Percentiles rank a stretch among this genome's conserved stretches.
phyloP scores from a whole-genome alignment of 2,329 filamentous ascomycete species.

The Epichloe glyceriae region DNA sequence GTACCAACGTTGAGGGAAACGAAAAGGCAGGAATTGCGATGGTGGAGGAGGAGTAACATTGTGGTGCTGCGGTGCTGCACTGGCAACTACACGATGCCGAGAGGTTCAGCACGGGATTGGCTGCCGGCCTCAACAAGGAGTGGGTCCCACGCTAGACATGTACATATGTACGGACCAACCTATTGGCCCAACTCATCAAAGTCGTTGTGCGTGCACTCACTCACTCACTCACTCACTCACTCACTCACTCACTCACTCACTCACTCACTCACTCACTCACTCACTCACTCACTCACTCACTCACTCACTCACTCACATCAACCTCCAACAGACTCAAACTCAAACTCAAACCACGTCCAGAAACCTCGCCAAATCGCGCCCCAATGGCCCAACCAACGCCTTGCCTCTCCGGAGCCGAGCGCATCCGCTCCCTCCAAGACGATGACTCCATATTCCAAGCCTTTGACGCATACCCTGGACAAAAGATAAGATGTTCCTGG shows the following conservation, averaged over 20 bases:
- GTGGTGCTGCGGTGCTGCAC: not conserved
- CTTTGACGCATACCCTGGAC: slow-evolving; percentile 55
- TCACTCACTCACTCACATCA: not conserved
- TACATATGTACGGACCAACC: no score
- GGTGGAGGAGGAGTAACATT: not conserved
- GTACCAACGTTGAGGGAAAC: not conserved
- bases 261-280: no score
- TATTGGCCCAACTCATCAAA: not conserved
- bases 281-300: no score
- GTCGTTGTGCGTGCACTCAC: not conserved
- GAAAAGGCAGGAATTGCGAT: not conserved
- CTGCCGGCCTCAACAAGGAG: not conserved
- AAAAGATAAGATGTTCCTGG: slow-evolving; percentile 55
- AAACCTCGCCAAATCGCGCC: not conserved
- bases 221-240: not conserved
- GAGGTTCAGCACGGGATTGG: slow-evolving; percentile 3
- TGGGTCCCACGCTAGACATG: no score
- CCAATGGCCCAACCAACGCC: not conserved
- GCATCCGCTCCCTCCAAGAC: slow-evolving; percentile 26
- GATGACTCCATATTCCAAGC: slow-evolving; percentile 39
- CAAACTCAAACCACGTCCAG: not conserved
- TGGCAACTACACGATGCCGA: not conserved
- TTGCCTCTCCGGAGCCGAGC: slow-evolving; percentile 13
- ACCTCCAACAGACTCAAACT: not conserved
- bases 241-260: no score